Evolutionary conservation across 306 rosid genomes (phyloP), one percentile per base, ranked within the genome.

Genomic region (Argentina anserina): DNA sequence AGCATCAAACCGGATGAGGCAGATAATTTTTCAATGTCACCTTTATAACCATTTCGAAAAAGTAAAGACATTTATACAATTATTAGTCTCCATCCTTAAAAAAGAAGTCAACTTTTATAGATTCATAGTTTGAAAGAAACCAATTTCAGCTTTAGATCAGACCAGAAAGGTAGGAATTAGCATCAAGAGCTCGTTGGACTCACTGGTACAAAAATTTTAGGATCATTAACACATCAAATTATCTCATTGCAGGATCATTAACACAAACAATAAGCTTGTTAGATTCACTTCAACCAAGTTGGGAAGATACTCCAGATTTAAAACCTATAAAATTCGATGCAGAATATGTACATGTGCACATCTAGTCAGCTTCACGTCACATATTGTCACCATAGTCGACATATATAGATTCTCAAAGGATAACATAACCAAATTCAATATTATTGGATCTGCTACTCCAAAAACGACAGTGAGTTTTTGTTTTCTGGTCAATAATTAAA

Each of bases 401-500:
- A 60, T 33, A 31, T 25, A 60, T 33, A 31, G 40, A 60, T 60
- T 18, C 25, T 31, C 41, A 17, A 15, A 28, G 1, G 40, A 17
- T 15, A 60, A 31, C 0, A 9, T 29, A 29, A 60, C 2, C 13
- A 58, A 18, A 58, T 28, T 5, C 63, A 25, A 25, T 1, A 28
- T 26, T 50, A 20, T 0, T 4, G 18, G 2, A 6, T 17, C 14
- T 2, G 59, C 59, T 9, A 9, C 29, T 21, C 2, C 20, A 9
- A 58, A 60, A 60, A 60, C 66, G 41, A 60, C 66, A 60, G 25
- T 60, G 25, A 3, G 40, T 15, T 60, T 60, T 56, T 56, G 63
- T 56, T 26, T 28, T 26, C 63, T 26, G 8, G 63, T 56, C 7
- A 14, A 58, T 14, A 58, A 14, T 56, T 9, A 56, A 2, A 7